Evolutionary conservation across 306 rosid species (phyloP).

Genomic region (Castanospermum australe): DNA sequence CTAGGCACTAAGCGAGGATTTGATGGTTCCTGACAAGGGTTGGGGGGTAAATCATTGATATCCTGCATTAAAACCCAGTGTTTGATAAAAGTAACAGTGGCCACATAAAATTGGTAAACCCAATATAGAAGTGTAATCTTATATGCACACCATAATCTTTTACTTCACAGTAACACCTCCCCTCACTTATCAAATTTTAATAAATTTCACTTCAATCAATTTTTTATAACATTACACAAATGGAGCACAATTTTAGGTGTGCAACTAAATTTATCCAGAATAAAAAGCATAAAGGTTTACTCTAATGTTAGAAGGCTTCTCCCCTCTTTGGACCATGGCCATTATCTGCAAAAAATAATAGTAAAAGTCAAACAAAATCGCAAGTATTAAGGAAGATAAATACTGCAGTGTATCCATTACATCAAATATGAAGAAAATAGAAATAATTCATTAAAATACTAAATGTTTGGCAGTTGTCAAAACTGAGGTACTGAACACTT

Average conservation of each 20-base stretch:
- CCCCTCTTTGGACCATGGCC: conserved; percentile 95
- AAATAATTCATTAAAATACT: neutral
- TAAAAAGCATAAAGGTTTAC: conserved; percentile 43
- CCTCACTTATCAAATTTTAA: neutral
- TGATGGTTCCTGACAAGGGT: conserved; percentile 75
- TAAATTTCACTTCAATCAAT: neutral
- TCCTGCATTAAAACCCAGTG: conserved; percentile 56
- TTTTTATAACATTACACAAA: neutral
- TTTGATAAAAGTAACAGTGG: conserved; percentile 17
- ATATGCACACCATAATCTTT: conserved; percentile 8
- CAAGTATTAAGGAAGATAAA: conserved; percentile 10
- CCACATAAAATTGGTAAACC: conserved; percentile 21
- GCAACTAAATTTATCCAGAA: conserved; percentile 18
- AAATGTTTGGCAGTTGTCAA: neutral
- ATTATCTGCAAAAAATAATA: conserved; percentile 64
- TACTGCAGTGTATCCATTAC: conserved; percentile 4
- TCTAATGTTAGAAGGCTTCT: conserved; percentile 78
- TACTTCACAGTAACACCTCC: neutral
- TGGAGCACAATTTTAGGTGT: neutral
- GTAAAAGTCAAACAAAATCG: conserved; percentile 23
- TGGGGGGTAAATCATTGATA: conserved; percentile 65
- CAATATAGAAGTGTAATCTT: neutral
- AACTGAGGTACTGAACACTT: neutral
- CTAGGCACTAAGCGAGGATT: conserved; percentile 70
- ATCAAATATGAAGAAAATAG: conserved; percentile 8